These are phyloP conservation scores for Neurospora sp. DNA, from an alignment of 495 filamentous ascomycete genomes.

Conservation along the genomic window DNA sequence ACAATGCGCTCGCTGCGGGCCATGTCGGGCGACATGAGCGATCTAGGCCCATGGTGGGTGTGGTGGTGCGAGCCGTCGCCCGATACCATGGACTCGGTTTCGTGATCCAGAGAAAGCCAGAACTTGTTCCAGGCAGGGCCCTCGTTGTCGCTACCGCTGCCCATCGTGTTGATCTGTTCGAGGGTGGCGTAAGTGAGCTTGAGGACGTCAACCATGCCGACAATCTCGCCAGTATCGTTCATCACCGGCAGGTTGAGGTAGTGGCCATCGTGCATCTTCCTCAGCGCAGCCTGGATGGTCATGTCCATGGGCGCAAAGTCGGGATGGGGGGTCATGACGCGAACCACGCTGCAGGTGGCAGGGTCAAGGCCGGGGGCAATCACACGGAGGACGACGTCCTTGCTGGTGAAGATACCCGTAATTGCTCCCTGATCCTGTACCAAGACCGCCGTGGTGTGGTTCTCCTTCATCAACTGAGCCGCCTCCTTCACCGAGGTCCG, in stretches of 20 bases:
- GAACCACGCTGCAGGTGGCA: conserved; percentile 88
- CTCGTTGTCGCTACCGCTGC: conserved; percentile 65
- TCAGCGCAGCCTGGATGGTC: conserved; percentile 94
- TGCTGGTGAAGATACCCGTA: conserved; percentile 98
- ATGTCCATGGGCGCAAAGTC: conserved; percentile 98
- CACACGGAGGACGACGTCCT: conserved; percentile 95
- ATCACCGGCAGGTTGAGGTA: conserved; percentile 97
- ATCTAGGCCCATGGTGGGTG: conserved; percentile 34
- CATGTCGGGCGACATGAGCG: conserved; percentile 67
- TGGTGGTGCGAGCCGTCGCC: conserved; percentile 59
- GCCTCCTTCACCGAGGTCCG: conserved; percentile 94
- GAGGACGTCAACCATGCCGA: conserved; percentile 97
- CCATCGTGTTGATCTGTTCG: conserved; percentile 73
- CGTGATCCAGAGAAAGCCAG: conserved; percentile 93
- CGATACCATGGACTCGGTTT: conserved; percentile 93
- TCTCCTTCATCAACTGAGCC: conserved; percentile 90
- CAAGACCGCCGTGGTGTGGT: conserved; percentile 91
- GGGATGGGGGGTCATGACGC: conserved; percentile 97
- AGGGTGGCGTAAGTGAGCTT: conserved; percentile 97
- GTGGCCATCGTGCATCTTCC: conserved; percentile 99
- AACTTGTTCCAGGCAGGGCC: conserved; percentile 99
- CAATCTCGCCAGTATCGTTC: conserved; percentile 94
- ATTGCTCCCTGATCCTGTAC: conserved; percentile 96
- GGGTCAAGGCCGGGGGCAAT: conserved; percentile 96
- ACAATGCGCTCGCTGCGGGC: conserved; percentile 40